These are phyloP conservation scores for Mycogone perniciosa DNA, from an alignment of 2,329 filamentous ascomycete species.

Conservation along the genomic window DNA sequence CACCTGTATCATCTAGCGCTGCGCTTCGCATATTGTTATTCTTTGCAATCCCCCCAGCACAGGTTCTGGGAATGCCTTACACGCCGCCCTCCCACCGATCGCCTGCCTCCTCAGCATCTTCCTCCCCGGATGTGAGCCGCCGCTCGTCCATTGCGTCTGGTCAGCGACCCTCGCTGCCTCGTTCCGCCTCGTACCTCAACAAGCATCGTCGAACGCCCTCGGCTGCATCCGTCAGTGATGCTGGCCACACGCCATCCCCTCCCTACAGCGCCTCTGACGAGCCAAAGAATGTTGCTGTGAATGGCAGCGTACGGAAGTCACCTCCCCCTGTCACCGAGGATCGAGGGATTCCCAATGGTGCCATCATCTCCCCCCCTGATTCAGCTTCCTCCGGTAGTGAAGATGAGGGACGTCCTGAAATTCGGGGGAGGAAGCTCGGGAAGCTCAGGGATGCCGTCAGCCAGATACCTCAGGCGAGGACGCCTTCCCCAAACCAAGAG, in stretches of 20 bases:
- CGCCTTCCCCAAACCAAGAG: slow-evolving; percentile 38
- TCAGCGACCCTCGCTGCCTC: slow-evolving; percentile 49
- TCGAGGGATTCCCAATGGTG: slow-evolving; percentile 69
- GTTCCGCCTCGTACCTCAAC: slow-evolving; percentile 60
- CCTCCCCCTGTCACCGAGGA: slow-evolving; percentile 72
- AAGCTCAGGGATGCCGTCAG: slow-evolving; percentile 72
- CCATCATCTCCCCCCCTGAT: slow-evolving; percentile 86
- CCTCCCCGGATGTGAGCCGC: slow-evolving; percentile 52
- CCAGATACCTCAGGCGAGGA: slow-evolving; percentile 53
- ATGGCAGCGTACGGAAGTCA: slow-evolving; percentile 65
- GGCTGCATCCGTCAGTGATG: slow-evolving; percentile 25
- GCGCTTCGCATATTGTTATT: neutral
- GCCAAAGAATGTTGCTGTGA: slow-evolving; percentile 32
- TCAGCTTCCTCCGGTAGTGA: slow-evolving; percentile 77
- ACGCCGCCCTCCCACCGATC: slow-evolving; percentile 69
- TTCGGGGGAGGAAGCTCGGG: slow-evolving; percentile 43
- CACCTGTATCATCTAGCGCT: neutral
- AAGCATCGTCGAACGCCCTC: slow-evolving; percentile 57
- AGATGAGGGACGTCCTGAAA: slow-evolving; percentile 57
- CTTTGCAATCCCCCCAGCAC: slow-evolving; percentile 4
- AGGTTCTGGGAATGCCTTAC: slow-evolving; percentile 67
- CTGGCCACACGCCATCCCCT: slow-evolving; percentile 18
- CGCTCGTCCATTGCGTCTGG: slow-evolving; percentile 49
- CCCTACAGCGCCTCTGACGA: slow-evolving; percentile 44
- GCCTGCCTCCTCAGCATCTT: slow-evolving; percentile 51